phyloP scores from a whole-genome alignment of 2,329 filamentous ascomycete genomes.

The Hortaea werneckii region DNA sequence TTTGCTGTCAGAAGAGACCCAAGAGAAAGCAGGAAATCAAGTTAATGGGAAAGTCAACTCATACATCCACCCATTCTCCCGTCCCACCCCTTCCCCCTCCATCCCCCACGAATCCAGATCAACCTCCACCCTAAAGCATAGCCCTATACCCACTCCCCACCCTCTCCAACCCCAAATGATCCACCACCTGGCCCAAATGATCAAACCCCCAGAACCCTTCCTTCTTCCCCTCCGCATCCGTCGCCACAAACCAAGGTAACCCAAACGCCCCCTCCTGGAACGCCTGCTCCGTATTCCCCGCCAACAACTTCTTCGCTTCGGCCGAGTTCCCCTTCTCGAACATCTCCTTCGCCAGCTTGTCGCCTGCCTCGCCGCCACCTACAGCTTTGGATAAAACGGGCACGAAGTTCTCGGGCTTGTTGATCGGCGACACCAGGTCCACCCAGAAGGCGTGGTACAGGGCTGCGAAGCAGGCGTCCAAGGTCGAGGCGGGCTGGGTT shows the following conservation, averaged over 20 bases:
- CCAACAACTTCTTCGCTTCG: slow-evolving; percentile 39
- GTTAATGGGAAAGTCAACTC: not conserved
- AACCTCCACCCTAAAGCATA: slow-evolving; percentile 26
- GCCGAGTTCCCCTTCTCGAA: slow-evolving; percentile 21
- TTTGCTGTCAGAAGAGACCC: too few species aligned
- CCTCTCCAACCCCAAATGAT: slow-evolving; percentile 43
- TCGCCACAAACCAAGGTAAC: slow-evolving; percentile 49
- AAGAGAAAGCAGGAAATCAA: too few species aligned
- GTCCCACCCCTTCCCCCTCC: too few species aligned
- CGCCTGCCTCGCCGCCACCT: slow-evolving; percentile 33
- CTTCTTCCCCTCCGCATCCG: slow-evolving; percentile 42
- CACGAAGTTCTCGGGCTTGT: slow-evolving; percentile 34
- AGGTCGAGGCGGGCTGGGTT: slow-evolving; percentile 32
- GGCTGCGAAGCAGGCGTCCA: slow-evolving; percentile 30
- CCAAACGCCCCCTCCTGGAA: slow-evolving; percentile 49
- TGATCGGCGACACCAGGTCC: slow-evolving; percentile 33
- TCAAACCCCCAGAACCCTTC: slow-evolving; percentile 53
- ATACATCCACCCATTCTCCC: too few species aligned
- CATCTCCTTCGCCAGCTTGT: slow-evolving; percentile 31
- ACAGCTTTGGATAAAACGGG: slow-evolving; percentile 30
- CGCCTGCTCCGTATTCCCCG: slow-evolving; percentile 41
- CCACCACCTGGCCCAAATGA: slow-evolving; percentile 45
- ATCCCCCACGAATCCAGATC: too few species aligned
- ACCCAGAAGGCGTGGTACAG: slow-evolving; percentile 46
- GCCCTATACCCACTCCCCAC: slow-evolving; percentile 27